A percentile compares a stretch with the other conserved stretches of the same genome.
These are phyloP conservation scores for Telfairia occidentalis DNA, from an alignment of 331 rosid genomes.

Conservation along the genomic window DNA sequence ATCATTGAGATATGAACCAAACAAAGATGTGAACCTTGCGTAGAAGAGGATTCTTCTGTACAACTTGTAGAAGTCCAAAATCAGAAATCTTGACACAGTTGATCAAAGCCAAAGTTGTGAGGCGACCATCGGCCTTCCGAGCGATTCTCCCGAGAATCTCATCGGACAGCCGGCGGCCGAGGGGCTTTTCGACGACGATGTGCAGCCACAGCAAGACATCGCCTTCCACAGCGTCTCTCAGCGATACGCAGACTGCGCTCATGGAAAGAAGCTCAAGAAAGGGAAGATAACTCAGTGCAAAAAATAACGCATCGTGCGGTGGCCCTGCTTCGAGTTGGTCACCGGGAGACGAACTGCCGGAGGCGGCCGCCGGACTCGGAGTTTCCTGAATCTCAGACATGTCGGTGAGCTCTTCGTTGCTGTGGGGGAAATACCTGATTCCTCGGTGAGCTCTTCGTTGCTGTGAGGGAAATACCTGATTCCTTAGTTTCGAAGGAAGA, in stretches of 20 bases:
- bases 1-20: neutral
- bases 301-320: conserved; percentile 56
- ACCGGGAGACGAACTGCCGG: neutral
- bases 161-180: conserved; percentile 39
- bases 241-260: conserved; percentile 42
- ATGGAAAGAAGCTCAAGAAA: conserved; percentile 46
- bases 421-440: neutral
- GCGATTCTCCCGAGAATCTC: conserved; percentile 31
- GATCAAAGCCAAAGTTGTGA: conserved; percentile 41
- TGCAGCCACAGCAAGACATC: conserved; percentile 61
- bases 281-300: conserved; percentile 48
- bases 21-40: conserved; percentile 26
- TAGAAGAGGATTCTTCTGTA: conserved; percentile 44
- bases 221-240: conserved; percentile 46
- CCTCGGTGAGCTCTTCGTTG: neutral
- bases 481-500: neutral
- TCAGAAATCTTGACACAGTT: conserved; percentile 55
- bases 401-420: neutral
- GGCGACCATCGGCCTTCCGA: conserved; percentile 52
- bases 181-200: conserved; percentile 44
- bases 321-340: conserved; percentile 17
- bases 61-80: conserved; percentile 42
- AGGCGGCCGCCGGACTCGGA: neutral
- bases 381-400: neutral
- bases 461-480: neutral